phyloP scores from a whole-genome alignment of 164 flowering plant species.

The Echeveria elegans region DNA sequence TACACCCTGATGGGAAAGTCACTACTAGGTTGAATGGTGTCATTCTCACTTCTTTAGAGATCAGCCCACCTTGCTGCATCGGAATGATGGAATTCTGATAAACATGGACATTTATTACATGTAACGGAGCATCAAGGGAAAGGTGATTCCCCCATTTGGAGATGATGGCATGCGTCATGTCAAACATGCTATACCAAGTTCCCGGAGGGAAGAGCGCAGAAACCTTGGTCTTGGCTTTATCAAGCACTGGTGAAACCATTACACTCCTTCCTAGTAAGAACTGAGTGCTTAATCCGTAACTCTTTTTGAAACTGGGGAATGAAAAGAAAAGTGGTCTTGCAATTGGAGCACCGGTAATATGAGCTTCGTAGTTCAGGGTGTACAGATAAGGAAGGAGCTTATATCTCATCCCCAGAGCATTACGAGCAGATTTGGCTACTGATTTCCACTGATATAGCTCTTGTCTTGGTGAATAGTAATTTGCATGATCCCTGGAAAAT shows the following conservation, averaged over 20 bases:
- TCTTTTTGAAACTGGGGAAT: slow-evolving; percentile 39
- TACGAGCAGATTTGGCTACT: slow-evolving; percentile 70
- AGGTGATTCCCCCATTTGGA: slow-evolving; percentile 27
- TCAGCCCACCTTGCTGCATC: slow-evolving; percentile 75
- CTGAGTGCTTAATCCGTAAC: slow-evolving; percentile 58
- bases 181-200: slow-evolving; percentile 68
- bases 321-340: slow-evolving; percentile 86
- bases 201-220: slow-evolving; percentile 70
- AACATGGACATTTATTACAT: slow-evolving; percentile 70
- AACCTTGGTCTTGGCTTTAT: slow-evolving; percentile 43
- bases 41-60: slow-evolving; percentile 53
- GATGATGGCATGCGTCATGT: slow-evolving; percentile 6
- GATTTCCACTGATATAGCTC: slow-evolving; percentile 84
- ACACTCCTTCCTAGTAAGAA: slow-evolving; percentile 57
- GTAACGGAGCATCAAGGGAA: slow-evolving; percentile 64
- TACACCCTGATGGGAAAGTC: slow-evolving; percentile 49
- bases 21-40: slow-evolving; percentile 56
- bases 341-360: slow-evolving; percentile 62
- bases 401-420: slow-evolving; percentile 75
- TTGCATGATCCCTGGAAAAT: slow-evolving; percentile 84
- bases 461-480: slow-evolving; percentile 55
- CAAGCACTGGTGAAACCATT: slow-evolving; percentile 79
- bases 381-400: slow-evolving; percentile 72
- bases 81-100: slow-evolving; percentile 65
- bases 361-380: slow-evolving; percentile 66